Evolutionary conservation across 257 asterid genomes (phyloP).

Genomic region (Rauvolfia tetraphylla): DNA sequence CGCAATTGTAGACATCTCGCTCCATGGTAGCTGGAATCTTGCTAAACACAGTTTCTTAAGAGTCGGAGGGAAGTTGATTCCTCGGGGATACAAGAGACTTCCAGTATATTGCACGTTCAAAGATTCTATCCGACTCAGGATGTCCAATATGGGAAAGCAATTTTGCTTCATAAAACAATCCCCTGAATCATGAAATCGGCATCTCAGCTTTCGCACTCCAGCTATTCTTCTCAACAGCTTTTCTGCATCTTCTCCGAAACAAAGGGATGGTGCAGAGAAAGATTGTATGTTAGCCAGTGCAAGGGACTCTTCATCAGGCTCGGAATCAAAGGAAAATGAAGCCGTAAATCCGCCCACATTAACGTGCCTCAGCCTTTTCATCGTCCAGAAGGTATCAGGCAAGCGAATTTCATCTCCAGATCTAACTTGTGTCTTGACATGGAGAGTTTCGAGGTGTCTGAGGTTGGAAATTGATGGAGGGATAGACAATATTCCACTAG

Average conservation of each 20-base stretch:
- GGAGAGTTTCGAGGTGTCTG: slow-evolving; percentile 6
- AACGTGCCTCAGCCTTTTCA: slow-evolving; percentile 19
- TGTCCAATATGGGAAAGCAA: too few relatives aligned
- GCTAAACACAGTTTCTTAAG: not conserved
- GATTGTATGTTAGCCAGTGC: not conserved
- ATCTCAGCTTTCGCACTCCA: slow-evolving; percentile 10
- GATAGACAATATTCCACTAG: not conserved
- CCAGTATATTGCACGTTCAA: too few relatives aligned
- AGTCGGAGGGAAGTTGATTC: not conserved
- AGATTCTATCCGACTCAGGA: not conserved
- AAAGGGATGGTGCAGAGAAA: not conserved
- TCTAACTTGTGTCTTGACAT: not conserved
- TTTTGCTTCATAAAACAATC: too few relatives aligned
- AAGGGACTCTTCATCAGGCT: not conserved
- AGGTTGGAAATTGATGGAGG: slow-evolving; percentile 8
- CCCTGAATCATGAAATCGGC: too few relatives aligned
- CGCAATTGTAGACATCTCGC: not conserved
- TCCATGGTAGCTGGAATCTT: not conserved
- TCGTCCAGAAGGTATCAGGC: slow-evolving; percentile 14
- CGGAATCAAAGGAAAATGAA: not conserved
- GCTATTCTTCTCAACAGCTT: slow-evolving; percentile 7
- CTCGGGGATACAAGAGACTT: not conserved
- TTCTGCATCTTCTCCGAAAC: not conserved
- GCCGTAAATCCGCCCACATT: not conserved
- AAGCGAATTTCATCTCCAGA: too few relatives aligned